These are phyloP conservation scores for Macrophomina phaseolina DNA, from an alignment of 2,329 filamentous ascomycete species.

Conservation along the genomic window DNA sequence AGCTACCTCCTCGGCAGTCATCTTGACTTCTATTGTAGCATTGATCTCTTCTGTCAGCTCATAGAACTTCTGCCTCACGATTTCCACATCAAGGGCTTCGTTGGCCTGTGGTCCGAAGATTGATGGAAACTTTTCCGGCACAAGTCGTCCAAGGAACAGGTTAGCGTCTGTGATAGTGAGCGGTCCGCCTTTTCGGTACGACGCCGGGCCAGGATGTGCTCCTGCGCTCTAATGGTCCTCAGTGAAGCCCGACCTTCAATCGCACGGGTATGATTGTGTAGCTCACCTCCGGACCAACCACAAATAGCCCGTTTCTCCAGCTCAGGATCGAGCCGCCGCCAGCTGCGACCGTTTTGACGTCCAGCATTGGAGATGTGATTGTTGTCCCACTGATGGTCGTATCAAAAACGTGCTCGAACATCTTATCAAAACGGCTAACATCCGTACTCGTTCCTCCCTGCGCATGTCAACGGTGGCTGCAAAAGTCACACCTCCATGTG, in stretches of 20 bases:
- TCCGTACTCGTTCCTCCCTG: constrained; percentile 42
- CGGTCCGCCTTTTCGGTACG: constrained; percentile 43
- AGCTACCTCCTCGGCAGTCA: constrained; percentile 38
- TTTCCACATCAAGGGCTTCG: constrained; percentile 49
- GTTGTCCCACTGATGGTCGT: constrained; percentile 40
- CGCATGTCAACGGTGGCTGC: neutral
- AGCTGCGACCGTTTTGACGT: constrained; percentile 48
- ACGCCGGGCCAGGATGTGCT: constrained; percentile 45
- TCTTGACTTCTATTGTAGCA: constrained; percentile 37
- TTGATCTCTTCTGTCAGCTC: constrained; percentile 54
- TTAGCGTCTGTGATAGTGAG: constrained; percentile 45
- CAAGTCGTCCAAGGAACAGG: constrained; percentile 40
- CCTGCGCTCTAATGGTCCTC: constrained; percentile 32
- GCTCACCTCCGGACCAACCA: constrained; percentile 75
- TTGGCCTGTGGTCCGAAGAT: constrained; percentile 43
- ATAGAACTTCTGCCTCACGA: constrained; percentile 48
- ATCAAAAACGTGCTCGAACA: constrained; percentile 40
- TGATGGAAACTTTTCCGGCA: constrained; percentile 40
- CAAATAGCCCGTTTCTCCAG: constrained; percentile 87
- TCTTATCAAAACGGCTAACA: constrained; percentile 41
- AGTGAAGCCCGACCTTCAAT: neutral
- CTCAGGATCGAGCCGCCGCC: constrained; percentile 80
- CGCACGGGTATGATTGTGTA: too few species aligned
- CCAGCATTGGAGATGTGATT: constrained; percentile 40
- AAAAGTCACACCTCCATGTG: neutral